Conservation (phyloP, 2,329 filamentous ascomycete genomes). For the Sclerotinia spermophila region DNA sequence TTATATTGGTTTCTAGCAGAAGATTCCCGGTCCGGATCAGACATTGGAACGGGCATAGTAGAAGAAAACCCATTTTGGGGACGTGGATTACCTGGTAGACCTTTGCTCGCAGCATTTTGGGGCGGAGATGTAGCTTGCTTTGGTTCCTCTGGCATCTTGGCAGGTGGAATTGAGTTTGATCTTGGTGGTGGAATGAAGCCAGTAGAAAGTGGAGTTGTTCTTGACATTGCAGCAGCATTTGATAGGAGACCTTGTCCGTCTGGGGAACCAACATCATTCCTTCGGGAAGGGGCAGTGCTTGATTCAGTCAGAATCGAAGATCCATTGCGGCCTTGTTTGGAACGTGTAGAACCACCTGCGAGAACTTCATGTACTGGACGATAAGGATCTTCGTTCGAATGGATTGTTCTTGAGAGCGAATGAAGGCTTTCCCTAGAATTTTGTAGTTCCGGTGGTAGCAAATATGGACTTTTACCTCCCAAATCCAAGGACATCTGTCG, state of each 20-base stretch:
- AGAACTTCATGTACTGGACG: constrained; percentile 58
- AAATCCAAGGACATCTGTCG: constrained; percentile 59
- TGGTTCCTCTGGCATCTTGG: background rate
- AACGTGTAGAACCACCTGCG: constrained; percentile 51
- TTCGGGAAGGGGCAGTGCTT: constrained; percentile 35
- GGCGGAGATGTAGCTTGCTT: constrained; percentile 10
- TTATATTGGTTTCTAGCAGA: constrained; percentile 20
- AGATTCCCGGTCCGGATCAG: constrained; percentile 22
- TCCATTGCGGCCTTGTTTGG: constrained; percentile 37
- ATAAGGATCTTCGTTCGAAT: constrained; percentile 80
- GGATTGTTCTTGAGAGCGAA: constrained; percentile 74
- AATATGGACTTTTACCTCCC: constrained; percentile 80
- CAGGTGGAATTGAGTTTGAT: constrained; percentile 41
- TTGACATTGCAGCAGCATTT: constrained; percentile 31
- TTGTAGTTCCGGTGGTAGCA: constrained; percentile 80
- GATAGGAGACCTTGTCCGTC: constrained; percentile 27
- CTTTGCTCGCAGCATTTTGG: constrained; percentile 24
- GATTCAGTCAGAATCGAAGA: constrained; percentile 47
- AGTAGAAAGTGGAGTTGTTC: constrained; percentile 27
- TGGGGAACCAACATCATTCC: constrained; percentile 25
- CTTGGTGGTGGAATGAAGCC: constrained; percentile 38
- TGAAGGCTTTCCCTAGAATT: constrained; percentile 81
- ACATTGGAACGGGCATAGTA: constrained; percentile 14
- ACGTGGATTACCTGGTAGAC: constrained; percentile 25
- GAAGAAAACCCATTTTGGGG: constrained; percentile 21